These are phyloP conservation scores for Juglanconis oblonga DNA, from an alignment of 2,329 filamentous ascomycete genomes.

Conservation along the genomic window DNA sequence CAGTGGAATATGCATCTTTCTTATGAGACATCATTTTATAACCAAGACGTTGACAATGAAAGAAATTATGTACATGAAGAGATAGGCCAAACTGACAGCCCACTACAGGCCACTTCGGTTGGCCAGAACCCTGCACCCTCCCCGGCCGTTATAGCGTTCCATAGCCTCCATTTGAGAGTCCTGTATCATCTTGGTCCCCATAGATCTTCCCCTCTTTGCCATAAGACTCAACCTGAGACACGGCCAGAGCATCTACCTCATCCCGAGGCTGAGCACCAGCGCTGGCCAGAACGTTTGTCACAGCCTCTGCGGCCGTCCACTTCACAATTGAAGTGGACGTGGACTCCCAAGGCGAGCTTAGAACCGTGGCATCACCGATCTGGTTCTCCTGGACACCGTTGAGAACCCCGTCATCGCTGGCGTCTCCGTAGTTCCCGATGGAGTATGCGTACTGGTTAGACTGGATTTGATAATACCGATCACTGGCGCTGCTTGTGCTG, in stretches of 20 bases:
- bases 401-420: slow-evolving; percentile 19
- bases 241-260: slow-evolving; percentile 25
- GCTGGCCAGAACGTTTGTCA: slow-evolving; percentile 31
- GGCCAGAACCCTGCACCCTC: no score
- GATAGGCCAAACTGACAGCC: not conserved
- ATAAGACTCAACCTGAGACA: slow-evolving; percentile 22
- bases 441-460: slow-evolving; percentile 41
- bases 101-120: not conserved
- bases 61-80: not conserved
- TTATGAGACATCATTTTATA: not conserved
- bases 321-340: slow-evolving; percentile 21
- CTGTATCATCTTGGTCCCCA: slow-evolving; percentile 23
- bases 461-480: slow-evolving; percentile 39
- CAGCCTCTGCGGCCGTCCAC: slow-evolving; percentile 33
- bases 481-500: slow-evolving; percentile 33
- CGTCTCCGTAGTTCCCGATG: slow-evolving; percentile 38
- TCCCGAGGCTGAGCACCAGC: slow-evolving; percentile 34
- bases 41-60: not conserved
- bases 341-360: slow-evolving; percentile 21
- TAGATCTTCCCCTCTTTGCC: slow-evolving; percentile 24
- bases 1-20: not conserved
- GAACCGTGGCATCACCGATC: slow-evolving; percentile 15
- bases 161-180: slow-evolving; percentile 25
- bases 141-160: slow-evolving; percentile 17
- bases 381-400: slow-evolving; percentile 16